Base-by-base conservation (phyloP, 2,329 filamentous ascomycete species). In the Colletotrichum tropicale region DNA sequence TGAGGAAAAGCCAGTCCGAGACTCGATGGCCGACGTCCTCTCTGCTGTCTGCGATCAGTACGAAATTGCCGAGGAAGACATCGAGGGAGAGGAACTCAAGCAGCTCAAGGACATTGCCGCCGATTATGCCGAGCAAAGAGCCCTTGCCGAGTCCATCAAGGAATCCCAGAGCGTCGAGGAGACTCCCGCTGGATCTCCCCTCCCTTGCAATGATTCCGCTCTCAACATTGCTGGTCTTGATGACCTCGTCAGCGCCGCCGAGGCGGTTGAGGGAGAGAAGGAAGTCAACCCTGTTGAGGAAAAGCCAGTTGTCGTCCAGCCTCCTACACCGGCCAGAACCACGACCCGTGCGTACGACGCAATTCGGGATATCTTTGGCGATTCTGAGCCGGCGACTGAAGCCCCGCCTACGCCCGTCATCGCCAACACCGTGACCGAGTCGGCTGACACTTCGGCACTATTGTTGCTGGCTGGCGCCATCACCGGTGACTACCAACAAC, bases 281-380 rank as follows among this genome's bases (percentile, higher is more conserved):
- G 48, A 62, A 9, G 9, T 36, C 18, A 56, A 66, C 34, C 58
- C 43, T 64, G 24, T 69, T 18, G 70, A 74, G 18, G 74, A 73
- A 34, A 76, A 69, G 58, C 74, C 74, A 12, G 64, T 60, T 38
- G 9, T 68, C 18, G 32, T 76, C 10, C 71, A 67, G 60, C 58
- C 71, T 21, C 74, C 74, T 24, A 76, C 71, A 6, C 74, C 74
- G 30, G 71, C 62, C 30, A 76, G 71, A 56, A 65, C 77, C 21
- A 64, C 64, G 16, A 77, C 75, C 15, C 76, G 77, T 16, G 74
- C 78, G 7, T 83, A 83, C 64, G 82, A 83, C 58, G 81, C 82
- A n/a, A 80, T 83, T 34, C 78, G 82, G n/a, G 86, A 87, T 73
- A 83, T 87, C 34, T 87, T 87, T 76, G 84, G 76, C 36, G 66